Base-by-base conservation (phyloP, 306 rosid genomes). In the Oxytropis ochrocephala region DNA sequence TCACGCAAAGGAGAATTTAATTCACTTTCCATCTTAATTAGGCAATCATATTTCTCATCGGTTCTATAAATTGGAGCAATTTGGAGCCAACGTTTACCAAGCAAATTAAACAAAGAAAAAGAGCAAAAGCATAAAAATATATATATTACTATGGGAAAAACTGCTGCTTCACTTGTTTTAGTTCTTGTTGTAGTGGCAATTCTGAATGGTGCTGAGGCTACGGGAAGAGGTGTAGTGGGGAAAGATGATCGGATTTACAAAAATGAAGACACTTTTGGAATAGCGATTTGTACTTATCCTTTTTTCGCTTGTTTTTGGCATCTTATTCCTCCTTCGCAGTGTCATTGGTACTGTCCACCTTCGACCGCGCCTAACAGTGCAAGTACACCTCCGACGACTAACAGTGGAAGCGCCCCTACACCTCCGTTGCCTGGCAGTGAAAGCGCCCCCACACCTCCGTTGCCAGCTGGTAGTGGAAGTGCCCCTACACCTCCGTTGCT, bases 51-150 rank as follows among this genome's bases (percentile, higher is more conserved):
- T 16, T 69, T 53, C 19, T 9, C 44, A 5, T 29, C 44, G 29
- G 44, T 5, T 42, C 75, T 55, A 70, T 70, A 70, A 70, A 70
- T 69, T 69, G 53, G 29, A 41, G 30, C 2, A 3, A 33, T 18
- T 33, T 67, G 50, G 38, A 33, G 38, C 39, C 0, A 67, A 53
- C 0, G 5, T 14, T 8, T 69, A 24, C 51, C 74, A 55, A 24
- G 19, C 42, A 39, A 39, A 64, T 18, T 18, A 16, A 24, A 68
- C 18, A 51, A 24, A 27, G 32, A 27, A 12, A 53, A 11, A 54
- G 30, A 24, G 27, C 7, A 11, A 1, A 6, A 6, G 11, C 3
- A 54, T 1, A 2, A 27, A 54, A 2, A 7, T 1, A 56, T 7
- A n/a, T n/a, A 39, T 13, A 11, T 2, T 38, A 32, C n/a, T 57